Evolutionary conservation across 768 basidiomycete genomes (phyloP), one percentile per base, ranked within the genome.

Genomic region (Suillus variegatus): DNA sequence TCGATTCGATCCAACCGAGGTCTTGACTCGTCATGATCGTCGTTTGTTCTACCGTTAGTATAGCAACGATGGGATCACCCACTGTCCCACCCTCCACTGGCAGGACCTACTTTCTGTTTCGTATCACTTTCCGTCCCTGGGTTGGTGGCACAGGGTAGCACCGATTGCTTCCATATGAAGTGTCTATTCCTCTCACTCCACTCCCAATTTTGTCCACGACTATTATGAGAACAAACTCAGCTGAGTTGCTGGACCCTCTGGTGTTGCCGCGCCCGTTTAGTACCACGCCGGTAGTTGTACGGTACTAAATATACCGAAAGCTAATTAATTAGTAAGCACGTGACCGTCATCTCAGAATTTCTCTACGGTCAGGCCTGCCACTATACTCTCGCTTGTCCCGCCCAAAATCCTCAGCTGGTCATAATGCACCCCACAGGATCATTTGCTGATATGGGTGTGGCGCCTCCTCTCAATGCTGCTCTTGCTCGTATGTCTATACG

Each of bases 401-500:
- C 44, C 65, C 44, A 6, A 66, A 68, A 46, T 71, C 73, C 57
- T 75, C 75, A 32, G 66, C 73, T 52, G 62, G 69, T 7, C 60
- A 70, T 65, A 55, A 38, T 67, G 64, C 20, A 67, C 64, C 52
- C 64, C 22, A 46, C 62, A 58, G 49, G 69, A 41, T 81, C 85
- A 20, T 93, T 91, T 67, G 72, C 76, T 18, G 81, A 84, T 2
- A 79, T 93, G 65, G 88, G 87, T 2, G 82, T 93, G 66, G 88
- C 87, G 0, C 65, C 81, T 3, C 73, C 81, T 4, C 81, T 99
- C 41, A 85, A 88, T 62, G 71, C 79, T 16, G 88, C 94, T 1
- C 81, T 99, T 62, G 79, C 77, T 38, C 83, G 85, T 43, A 95
- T 99, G 91, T 93, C 94, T 16, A 98, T 99, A 66, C 84, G 82